Evolutionary conservation across 2,329 filamentous ascomycete species (phyloP), one percentile per base, ranked within the genome.

Genomic region (Pestalotiopsis sp.): DNA sequence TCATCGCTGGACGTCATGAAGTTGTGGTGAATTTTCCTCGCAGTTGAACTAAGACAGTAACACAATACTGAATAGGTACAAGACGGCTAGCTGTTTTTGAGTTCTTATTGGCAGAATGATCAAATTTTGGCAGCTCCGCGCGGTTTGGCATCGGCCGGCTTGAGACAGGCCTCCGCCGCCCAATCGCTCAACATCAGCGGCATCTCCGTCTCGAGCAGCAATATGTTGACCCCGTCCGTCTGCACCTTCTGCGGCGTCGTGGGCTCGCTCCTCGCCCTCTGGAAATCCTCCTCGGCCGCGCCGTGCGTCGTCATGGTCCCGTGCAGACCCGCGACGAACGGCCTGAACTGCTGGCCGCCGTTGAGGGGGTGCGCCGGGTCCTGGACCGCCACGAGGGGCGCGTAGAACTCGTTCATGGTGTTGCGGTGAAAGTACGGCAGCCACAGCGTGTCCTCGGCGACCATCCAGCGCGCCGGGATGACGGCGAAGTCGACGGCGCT

Each of bases 341-440:
- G 87, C 4, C 86, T 83, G 73, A 90, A 90, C 49, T 64, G 25
- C 1, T 86, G 87, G 9, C 83, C 81, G 81, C 74, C 83, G 80
- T 92, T 86, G 81, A 71, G 63, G 1, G 69, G 69, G 27, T 60
- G 65, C 41, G 60, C 49, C n/a, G 90, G 89, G 71, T 91, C 87
- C 74, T 90, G 90, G n/a, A 81, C 83, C 14, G 87, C 87, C 59
- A 80, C 77, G 67, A 90, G 87, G 41, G 90, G 79, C 1, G 87
- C 88, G 87, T 90, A 89, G 80, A 90, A 90, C 77, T 91, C 89
- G 68, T 84, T 87, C 82, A 90, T 90, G 14, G 87, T 89, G 82
- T 91, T 91, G 74, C 89, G 86, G 80, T 93, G 91, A 81, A 91
- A 93, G 85, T 90, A 93, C 0, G 91, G 91, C 27, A 90, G 90